Base-by-base conservation (phyloP, 208 protist species). In the Balamuthia mandrillaris region DNA sequence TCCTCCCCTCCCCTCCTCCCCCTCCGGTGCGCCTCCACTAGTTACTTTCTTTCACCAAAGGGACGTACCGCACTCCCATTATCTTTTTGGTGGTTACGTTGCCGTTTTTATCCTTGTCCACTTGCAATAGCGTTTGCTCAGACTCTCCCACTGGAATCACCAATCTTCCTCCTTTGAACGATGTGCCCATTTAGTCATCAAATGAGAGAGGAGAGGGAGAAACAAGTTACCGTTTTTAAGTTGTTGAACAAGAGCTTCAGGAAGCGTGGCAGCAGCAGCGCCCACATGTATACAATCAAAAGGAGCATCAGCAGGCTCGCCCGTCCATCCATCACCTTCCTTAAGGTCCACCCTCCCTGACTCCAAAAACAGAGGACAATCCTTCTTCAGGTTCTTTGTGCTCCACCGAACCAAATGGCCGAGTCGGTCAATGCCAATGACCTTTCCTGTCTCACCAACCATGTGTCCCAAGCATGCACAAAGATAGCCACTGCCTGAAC, bases 201-300 rank as follows among this genome's bases (percentile, higher is more conserved):
- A n/a, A n/a, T n/a, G n/a, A n/a, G n/a, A n/a, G n/a, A n/a, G n/a
- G n/a, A n/a, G n/a, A n/a, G n/a, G n/a, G n/a, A n/a, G n/a, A n/a
- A n/a, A n/a, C n/a, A n/a, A n/a, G n/a, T n/a, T n/a, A n/a, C n/a
- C n/a, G n/a, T n/a, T n/a, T n/a, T n/a, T 84, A 0, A 93, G 72
- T 56, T 93, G 91, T 21, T 92, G 70, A 14, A 93, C 9, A n/a
- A 93, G 47, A 31, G 49, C 27, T 27, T 18, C 4, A 37, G 90
- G 88, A 16, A 92, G 6, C 5, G 9, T 49, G 61, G 82, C 68
- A 41, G 51, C 84, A 3, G 63, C 70, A 44, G 45, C 60, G 24
- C 47, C 70, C 18, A 94, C 91, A 74, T 94, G 90, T 6, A 94
- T 94, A 10, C 35, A 47, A 61, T 94, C 91, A 39, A 90, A 94